Conservation (phyloP, 192 early-diverging fungal genomes). For the Backusella psychrophila region DNA sequence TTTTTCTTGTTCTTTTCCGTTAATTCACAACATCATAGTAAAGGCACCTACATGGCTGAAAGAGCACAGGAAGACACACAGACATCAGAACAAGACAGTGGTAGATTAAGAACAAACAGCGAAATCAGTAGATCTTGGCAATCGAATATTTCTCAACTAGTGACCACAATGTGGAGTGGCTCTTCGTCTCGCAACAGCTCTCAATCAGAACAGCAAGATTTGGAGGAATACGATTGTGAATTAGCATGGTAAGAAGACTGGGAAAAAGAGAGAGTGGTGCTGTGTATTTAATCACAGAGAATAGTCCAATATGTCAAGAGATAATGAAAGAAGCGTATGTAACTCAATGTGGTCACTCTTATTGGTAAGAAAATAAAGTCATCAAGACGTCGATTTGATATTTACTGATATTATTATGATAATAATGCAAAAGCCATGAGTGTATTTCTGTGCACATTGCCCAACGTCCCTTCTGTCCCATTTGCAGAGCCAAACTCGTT, state of each 20-base stretch:
- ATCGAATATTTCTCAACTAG: not conserved
- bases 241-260: not conserved
- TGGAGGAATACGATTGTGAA: slow-evolving; percentile 1
- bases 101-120: not conserved
- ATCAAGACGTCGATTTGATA: no score
- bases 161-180: not conserved
- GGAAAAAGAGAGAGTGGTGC: not conserved
- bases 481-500: slow-evolving; percentile 57
- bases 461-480: slow-evolving; percentile 63
- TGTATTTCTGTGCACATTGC: slow-evolving; percentile 74
- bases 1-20: not conserved
- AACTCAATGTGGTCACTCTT: slow-evolving; percentile 83
- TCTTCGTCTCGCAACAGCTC: not conserved
- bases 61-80: not conserved
- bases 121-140: not conserved
- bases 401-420: no score
- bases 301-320: slow-evolving; percentile 74
- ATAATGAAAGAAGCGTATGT: slow-evolving; percentile 73
- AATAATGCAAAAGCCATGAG: slow-evolving; percentile 43
- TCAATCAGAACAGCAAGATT: not conserved
- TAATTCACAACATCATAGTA: no score
- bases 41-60: not conserved
- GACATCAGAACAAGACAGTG: not conserved
- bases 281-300: not conserved
- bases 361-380: slow-evolving; percentile 52